These are phyloP conservation scores for Diaporthe citri DNA, from an alignment of 2,329 filamentous ascomycete species.

Conservation along the genomic window DNA sequence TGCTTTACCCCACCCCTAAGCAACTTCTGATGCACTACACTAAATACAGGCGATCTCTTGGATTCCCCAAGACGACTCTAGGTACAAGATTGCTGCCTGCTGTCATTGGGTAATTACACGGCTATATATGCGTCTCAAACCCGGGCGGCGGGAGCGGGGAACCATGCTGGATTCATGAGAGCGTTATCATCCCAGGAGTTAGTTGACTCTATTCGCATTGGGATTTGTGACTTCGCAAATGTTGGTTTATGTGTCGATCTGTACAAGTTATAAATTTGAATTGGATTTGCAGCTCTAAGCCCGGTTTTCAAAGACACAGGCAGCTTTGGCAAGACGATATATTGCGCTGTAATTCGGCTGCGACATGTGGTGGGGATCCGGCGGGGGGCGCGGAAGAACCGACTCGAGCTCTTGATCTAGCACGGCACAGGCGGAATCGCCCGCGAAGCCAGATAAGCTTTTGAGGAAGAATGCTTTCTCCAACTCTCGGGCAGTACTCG, in stretches of 20 bases:
- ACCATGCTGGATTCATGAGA: not conserved
- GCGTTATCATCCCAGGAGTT: not conserved
- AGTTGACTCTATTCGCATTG: no score
- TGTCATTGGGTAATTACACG: constrained; percentile 18
- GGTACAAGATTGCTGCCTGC: not conserved
- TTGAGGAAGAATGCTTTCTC: not conserved
- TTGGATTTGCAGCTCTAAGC: no score
- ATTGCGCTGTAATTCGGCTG: not conserved
- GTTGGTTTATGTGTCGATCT: no score
- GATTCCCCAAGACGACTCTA: not conserved
- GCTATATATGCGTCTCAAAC: not conserved
- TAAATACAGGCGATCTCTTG: not conserved
- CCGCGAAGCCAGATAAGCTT: constrained; percentile 16
- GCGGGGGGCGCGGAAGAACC: not conserved
- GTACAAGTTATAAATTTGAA: not conserved
- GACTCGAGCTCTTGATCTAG: not conserved
- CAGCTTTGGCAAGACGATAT: not conserved
- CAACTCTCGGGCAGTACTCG: constrained; percentile 9
- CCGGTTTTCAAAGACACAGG: not conserved
- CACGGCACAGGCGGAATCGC: not conserved
- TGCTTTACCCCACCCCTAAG: constrained; percentile 12
- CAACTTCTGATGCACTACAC: not conserved
- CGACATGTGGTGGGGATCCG: constrained; percentile 9
- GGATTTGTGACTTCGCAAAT: not conserved
- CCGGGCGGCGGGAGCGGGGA: not conserved